Evolutionary conservation across 768 basidiomycete genomes (phyloP), one percentile per base, ranked within the genome.

Genomic region (Kondoa subrosea): DNA sequence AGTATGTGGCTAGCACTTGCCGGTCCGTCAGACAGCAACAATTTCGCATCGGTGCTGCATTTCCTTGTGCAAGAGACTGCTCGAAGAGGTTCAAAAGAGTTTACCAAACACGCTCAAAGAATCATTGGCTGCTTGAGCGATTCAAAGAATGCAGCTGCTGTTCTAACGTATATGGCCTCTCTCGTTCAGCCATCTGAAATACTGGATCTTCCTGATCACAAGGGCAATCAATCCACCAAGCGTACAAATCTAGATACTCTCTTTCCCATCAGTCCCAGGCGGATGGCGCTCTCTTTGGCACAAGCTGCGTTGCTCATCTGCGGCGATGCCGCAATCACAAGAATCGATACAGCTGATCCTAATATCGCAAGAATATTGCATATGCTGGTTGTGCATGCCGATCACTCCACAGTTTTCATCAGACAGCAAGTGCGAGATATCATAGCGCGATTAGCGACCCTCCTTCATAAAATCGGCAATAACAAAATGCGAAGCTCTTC

Each of bases 21-120:
- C 50, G 34, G 34, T 80, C 82, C 4, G 84, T 12, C 61, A 12
- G 33, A n/a, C 16, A 87, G 29, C 79, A 83, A 1, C 85, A 86
- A 29, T 80, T 85, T 71, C 81, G 84, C 66, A 80, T 82, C 27
- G 1, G 80, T 89, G 17, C 81, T 88, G 62, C 82, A 86, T 32
- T 96, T 90, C 77, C 80, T 96, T 1, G 80, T 93, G 34, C 89
- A 91, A 71, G 89, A 93, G 73, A 87, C 89, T 0, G 85, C 87
- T 71, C 87, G 87, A 76, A 85, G 91, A 57, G 85, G 87, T 50
- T 90, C 84, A 71, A 81, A 82, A 2, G 82, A 84, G 17, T 92
- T 89, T 76, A 82, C 93, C 68, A 80, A 80, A 57, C 88, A 88
- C 73, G 87, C 88, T 0, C 83, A 87, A 57, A 86, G 85, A 71